These are phyloP conservation scores for Saccharomycopsis phalli DNA, from an alignment of 1,139 yeast genomes.

Conservation along the genomic window DNA sequence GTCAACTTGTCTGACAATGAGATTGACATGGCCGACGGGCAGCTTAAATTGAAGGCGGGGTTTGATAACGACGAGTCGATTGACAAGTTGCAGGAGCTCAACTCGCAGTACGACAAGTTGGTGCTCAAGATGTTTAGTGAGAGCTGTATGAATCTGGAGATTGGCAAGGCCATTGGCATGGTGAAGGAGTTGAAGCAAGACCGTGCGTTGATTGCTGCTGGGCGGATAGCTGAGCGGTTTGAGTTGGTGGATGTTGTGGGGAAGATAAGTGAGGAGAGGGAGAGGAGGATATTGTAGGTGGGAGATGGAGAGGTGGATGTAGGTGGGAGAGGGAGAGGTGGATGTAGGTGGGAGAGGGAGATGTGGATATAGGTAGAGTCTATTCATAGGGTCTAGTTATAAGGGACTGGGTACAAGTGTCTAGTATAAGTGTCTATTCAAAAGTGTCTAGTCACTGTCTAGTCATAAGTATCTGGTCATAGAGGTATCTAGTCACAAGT, in stretches of 20 bases:
- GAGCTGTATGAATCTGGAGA: slow-evolving; percentile 61
- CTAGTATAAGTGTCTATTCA: no score
- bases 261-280: slow-evolving; percentile 59
- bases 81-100: slow-evolving; percentile 43
- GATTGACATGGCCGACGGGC: slow-evolving; percentile 12
- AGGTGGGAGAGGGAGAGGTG: no score
- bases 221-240: slow-evolving; percentile 73
- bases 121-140: slow-evolving; percentile 67
- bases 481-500: no score
- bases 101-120: slow-evolving; percentile 58
- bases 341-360: no score
- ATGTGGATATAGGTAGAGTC: no score
- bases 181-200: slow-evolving; percentile 65
- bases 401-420: no score
- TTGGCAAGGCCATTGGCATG: slow-evolving; percentile 60
- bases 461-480: no score
- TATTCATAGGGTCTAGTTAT: no score
- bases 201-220: slow-evolving; percentile 76
- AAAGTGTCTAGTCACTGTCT: no score
- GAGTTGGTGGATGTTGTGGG: slow-evolving; percentile 58
- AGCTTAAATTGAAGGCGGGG: slow-evolving; percentile 8
- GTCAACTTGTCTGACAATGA: slow-evolving; percentile 19
- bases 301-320: no score
- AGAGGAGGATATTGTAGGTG: slow-evolving; percentile 35
- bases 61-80: slow-evolving; percentile 29